Evolutionary conservation across 1,284 basidiomycete species (phyloP), one percentile per base, ranked within the genome.

Genomic region (Heterobasidion occidentale): DNA sequence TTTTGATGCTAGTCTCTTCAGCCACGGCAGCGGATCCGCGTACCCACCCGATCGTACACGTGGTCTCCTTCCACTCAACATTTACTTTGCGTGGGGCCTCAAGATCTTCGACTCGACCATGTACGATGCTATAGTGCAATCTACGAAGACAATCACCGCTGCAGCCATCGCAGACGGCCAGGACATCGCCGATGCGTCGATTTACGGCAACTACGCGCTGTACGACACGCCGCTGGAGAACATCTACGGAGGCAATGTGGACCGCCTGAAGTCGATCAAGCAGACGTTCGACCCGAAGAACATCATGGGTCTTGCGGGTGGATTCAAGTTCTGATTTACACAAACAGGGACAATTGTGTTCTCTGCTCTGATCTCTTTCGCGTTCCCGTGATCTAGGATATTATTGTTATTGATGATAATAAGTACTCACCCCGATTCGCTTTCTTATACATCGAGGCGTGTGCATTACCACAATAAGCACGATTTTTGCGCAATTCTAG

Each of bases 181-280:
- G 57, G 61, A 58, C 34, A 45, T 68, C 53, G 56, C 54, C 7
- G 48, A 64, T 15, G 65, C 64, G n/a, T 47, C 63, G 19, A 44
- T 63, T 42, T 69, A 69, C 49, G 55, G 62, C n/a, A 69, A 69
- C 53, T 68, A 67, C 52, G 68, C 67, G 12, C 55, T 67, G 27
- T 53, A 49, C 9, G 62, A 60, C 36, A 65, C 64, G n/a, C 61
- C 64, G 44, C 12, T 66, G 51, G 57, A 61, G 36, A 52, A 51
- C 33, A 63, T 68, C 9, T 68, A 66, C 48, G 63, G 63, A 12
- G 52, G 19, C 5, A 60, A 65, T 15, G 14, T 66, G 46, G 20
- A 48, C 14, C 34, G 61, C 35, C 53, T 67, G 59, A 48, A 58
- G 56, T 36, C 52, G 35, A 59, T 66, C 38, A 60, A 61, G 53